Evolutionary conservation across 768 basidiomycete genomes (phyloP).

Genomic region (Mycena polygramma): DNA sequence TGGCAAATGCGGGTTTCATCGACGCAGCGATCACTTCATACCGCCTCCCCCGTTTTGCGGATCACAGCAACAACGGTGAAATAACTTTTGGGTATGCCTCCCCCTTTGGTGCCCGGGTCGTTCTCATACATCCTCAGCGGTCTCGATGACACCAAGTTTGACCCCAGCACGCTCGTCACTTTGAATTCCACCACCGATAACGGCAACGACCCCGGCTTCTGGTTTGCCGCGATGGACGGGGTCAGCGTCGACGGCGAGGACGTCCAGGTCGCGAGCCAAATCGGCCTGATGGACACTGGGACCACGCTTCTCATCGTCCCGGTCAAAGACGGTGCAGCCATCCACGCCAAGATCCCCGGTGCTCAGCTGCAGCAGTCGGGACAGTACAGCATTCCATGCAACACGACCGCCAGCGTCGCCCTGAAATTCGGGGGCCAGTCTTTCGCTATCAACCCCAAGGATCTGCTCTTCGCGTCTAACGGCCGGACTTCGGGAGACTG

Average conservation of each 20-base stretch:
- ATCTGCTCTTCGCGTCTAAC: slow-evolving; percentile 26
- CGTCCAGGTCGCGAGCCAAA: slow-evolving; percentile 15
- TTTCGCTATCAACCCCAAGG: slow-evolving; percentile 32
- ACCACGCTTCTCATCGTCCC: slow-evolving; percentile 30
- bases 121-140: slow-evolving; percentile 51
- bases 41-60: slow-evolving; percentile 73
- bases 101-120: background rate
- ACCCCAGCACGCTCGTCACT: slow-evolving; percentile 67
- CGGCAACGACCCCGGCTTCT: slow-evolving; percentile 67
- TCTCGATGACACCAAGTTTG: slow-evolving; percentile 78
- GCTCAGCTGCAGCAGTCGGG: slow-evolving; percentile 20
- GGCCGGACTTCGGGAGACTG: slow-evolving; percentile 31
- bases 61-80: slow-evolving; percentile 67
- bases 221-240: slow-evolving; percentile 51
- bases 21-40: slow-evolving; percentile 70
- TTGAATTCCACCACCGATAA: slow-evolving; percentile 67
- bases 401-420: slow-evolving; percentile 40
- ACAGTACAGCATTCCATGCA: slow-evolving; percentile 32
- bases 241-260: slow-evolving; percentile 26
- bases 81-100: slow-evolving; percentile 77
- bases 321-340: slow-evolving; percentile 2
- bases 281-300: slow-evolving; percentile 36
- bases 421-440: slow-evolving; percentile 30
- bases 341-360: slow-evolving; percentile 31
- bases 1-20: slow-evolving; percentile 64